Evolutionary conservation across 306 rosid genomes (phyloP), one percentile per base, ranked within the genome.

Genomic region (Sechiopsis laciniata): DNA sequence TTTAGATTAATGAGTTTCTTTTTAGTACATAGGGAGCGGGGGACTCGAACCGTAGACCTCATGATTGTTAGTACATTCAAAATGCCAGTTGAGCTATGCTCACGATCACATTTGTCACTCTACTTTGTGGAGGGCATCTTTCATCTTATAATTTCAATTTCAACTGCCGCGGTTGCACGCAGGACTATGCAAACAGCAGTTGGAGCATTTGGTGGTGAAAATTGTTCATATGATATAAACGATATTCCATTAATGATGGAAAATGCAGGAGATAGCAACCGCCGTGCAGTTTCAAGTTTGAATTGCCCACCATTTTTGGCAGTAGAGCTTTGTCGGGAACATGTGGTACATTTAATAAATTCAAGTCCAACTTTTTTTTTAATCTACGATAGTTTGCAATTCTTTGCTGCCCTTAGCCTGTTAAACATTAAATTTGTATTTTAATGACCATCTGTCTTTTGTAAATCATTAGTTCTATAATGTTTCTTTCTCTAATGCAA

Each of bases 161-260:
- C 67, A 70, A 79, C 55, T 42, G 35, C 26, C 84, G 75, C 75
- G 51, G 53, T 79, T 79, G 64, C 74, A 75, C 74, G 50, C 81
- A 90, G 98, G 94, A 88, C 98, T 84, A 85, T 93, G 86, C 97
- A 93, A 88, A 93, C 98, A 60, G 98, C 98, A 13, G 97, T 86
- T 62, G 97, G 98, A 62, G 87, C 83, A 50, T 93, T 93, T 75
- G 98, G 98, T 3, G 94, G 92, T 67, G 90, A 80, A 82, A 79
- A 86, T 71, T 75, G 64, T 80, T 26, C 78, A 14, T 86, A 87
- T 46, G 90, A 84, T 76, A 78, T 71, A 80, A 75, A 76, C 76
- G 88, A 45, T 78, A 85, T 84, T 74, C 94, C 89, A 63, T 79
- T 93, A 22, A 93, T 93, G 97, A 85, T 72, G 60, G 82, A 74